Percentiles rank a stretch among this genome's conserved stretches.
Conservation (phyloP, 805 yeast species). For the Starmerella sp. region DNA sequence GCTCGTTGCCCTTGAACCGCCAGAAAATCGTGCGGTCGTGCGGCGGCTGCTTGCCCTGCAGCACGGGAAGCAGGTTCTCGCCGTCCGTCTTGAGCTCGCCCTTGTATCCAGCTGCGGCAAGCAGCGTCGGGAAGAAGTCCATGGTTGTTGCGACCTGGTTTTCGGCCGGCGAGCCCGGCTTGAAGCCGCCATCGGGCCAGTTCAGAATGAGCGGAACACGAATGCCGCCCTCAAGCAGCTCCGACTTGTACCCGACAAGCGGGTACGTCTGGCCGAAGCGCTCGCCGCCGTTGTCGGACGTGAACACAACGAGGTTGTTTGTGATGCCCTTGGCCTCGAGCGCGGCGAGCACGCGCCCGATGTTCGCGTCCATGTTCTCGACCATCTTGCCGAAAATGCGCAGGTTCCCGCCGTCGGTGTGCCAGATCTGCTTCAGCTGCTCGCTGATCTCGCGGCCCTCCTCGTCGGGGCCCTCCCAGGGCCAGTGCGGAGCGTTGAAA, state of each 20-base stretch:
- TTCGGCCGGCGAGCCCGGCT: constrained; percentile 22
- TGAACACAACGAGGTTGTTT: constrained; percentile 46
- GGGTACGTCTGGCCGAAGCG: constrained; percentile 51
- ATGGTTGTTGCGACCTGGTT: constrained; percentile 43
- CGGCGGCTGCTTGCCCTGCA: constrained; percentile 26
- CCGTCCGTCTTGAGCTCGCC: constrained; percentile 43
- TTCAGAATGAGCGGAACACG: constrained; percentile 44
- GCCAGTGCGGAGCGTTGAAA: constrained; percentile 60
- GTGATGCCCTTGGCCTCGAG: constrained; percentile 37
- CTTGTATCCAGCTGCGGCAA: constrained; percentile 36
- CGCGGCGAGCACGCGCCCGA: constrained; percentile 39
- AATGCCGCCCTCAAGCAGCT: constrained; percentile 52
- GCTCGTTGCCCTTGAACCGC: constrained; percentile 21
- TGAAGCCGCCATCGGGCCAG: constrained; percentile 31
- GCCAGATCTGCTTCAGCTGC: constrained; percentile 40
- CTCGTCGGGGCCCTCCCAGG: constrained; percentile 44
- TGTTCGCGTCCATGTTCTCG: constrained; percentile 40
- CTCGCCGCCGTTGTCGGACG: constrained; percentile 59
- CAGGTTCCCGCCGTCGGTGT: constrained; percentile 40
- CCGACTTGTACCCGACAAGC: constrained; percentile 39
- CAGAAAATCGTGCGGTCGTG: constrained; percentile 19
- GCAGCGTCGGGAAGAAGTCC: constrained; percentile 48
- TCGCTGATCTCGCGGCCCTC: constrained; percentile 31
- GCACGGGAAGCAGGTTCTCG: constrained; percentile 29
- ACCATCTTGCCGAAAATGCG: constrained; percentile 53